Percentiles rank a stretch among this genome's conserved stretches.
These are phyloP conservation scores for Sophora flavescens DNA, from an alignment of 306 rosid species.

Conservation along the genomic window DNA sequence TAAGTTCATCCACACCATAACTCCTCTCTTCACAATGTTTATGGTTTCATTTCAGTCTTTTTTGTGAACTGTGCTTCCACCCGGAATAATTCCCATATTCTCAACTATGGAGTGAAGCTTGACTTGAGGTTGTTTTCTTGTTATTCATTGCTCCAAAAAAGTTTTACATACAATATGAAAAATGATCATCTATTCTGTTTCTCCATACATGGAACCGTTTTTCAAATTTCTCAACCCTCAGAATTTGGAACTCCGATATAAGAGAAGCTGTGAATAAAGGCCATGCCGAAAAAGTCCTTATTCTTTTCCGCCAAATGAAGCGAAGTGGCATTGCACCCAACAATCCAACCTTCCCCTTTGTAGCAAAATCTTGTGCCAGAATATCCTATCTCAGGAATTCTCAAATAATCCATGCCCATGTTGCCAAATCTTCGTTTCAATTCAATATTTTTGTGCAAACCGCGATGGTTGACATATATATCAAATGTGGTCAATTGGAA, in stretches of 20 bases:
- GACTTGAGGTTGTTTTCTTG: background rate
- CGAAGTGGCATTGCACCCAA: conserved; percentile 55
- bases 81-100: no score
- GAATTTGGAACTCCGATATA: conserved; percentile 52
- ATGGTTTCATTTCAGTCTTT: background rate
- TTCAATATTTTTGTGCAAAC: conserved; percentile 59
- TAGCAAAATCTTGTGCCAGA: conserved; percentile 63
- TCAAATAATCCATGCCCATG: conserved; percentile 57
- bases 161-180: conserved; percentile 32
- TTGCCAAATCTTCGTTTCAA: conserved; percentile 57
- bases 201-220: conserved; percentile 42
- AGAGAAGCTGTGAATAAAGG: conserved; percentile 58
- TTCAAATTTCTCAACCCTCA: conserved; percentile 43
- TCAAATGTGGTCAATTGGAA: conserved; percentile 52
- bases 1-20: no score
- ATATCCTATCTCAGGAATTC: conserved; percentile 50
- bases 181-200: conserved; percentile 35
- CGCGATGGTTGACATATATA: conserved; percentile 61
- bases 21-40: background rate
- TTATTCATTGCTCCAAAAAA: background rate
- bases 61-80: background rate
- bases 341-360: conserved; percentile 57
- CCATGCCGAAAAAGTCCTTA: conserved; percentile 47
- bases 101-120: no score
- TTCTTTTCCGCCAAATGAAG: conserved; percentile 59